These are phyloP conservation scores for Bipolaris gigantea DNA, from an alignment of 2,329 filamentous ascomycete species.

Conservation along the genomic window DNA sequence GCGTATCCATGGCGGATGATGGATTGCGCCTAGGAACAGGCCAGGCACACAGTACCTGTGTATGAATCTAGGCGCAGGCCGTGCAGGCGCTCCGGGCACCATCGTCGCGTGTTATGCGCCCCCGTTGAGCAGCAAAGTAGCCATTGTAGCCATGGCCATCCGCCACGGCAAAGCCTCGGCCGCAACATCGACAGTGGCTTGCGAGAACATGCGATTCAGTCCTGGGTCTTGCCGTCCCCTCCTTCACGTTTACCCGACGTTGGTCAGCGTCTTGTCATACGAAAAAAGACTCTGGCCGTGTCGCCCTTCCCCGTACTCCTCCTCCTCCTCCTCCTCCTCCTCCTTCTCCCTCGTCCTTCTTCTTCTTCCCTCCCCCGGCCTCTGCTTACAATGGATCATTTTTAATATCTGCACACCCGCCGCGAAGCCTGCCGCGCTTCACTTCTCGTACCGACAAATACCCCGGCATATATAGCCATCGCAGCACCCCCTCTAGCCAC, in stretches of 20 bases:
- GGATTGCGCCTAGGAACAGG: constrained; percentile 6
- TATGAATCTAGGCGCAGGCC: no score
- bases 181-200: constrained; percentile 10
- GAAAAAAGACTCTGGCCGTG: constrained; percentile 1
- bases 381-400: constrained; percentile 19
- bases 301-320: neutral
- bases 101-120: neutral
- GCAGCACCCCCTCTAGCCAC: neutral
- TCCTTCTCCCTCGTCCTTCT: neutral
- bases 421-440: constrained; percentile 29
- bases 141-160: neutral
- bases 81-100: neutral
- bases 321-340: neutral
- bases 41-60: neutral
- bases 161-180: no score
- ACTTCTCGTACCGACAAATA: constrained; percentile 18
- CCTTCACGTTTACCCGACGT: constrained; percentile 9
- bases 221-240: constrained; percentile 8
- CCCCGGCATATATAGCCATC: constrained; percentile 9
- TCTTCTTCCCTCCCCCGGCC: neutral
- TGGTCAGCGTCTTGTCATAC: neutral
- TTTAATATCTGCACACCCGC: constrained; percentile 24
- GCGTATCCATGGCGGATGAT: constrained; percentile 1
- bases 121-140: neutral
- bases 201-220: constrained; percentile 2